Base-by-base conservation (phyloP, 371 early-diverging fungal species). In the Dichotomocladium elegans region DNA sequence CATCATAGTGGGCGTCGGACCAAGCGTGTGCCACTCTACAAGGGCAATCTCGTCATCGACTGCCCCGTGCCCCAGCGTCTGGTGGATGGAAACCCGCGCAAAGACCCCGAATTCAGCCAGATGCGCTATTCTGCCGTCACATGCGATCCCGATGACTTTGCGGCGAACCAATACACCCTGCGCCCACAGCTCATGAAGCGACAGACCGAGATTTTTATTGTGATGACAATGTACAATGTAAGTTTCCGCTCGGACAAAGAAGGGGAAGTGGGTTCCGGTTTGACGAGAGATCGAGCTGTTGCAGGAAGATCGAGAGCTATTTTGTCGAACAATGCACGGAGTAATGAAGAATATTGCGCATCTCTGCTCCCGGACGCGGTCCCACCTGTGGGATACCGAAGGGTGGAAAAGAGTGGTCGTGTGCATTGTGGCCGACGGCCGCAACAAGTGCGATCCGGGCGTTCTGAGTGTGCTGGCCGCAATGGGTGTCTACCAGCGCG, bases 391-490 rank as follows among this genome's bases (percentile, higher is more conserved):
- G 91, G 88, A 84, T 8, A 68, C 79, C 0, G 83, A 87, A 14
- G 86, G 87, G 0, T 93, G 93, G 93, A 80, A 89, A 55, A 90
- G 91, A 58, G 78, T 91, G 8, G 89, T 91, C 4, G 88, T 93
- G 1, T 90, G 89, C 56, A 74, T 93, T 45, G 89, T 93, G 0
- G 80, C 93, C 0, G 93, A 93, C 63, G 93, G 93, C n/a, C 79
- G 89, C 25, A 74, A 77, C 10, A 87, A 89, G 58, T 81, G 80
- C 46, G 66, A 86, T 57, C 70, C 71, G 15, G 62, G 77, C 8
- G 80, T 82, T 2, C 60, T 84, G 51, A 63, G 70, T 51, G 77
- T 81, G 2, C 57, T 88, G 6, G 76, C 81, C 0, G 68, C 83
- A n/a, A 80, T 86, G 81, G 88, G 88, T 12, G 78, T 80, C 0